Base-by-base conservation (phyloP, 2,329 filamentous ascomycete genomes). In the Fusarium nanum region DNA sequence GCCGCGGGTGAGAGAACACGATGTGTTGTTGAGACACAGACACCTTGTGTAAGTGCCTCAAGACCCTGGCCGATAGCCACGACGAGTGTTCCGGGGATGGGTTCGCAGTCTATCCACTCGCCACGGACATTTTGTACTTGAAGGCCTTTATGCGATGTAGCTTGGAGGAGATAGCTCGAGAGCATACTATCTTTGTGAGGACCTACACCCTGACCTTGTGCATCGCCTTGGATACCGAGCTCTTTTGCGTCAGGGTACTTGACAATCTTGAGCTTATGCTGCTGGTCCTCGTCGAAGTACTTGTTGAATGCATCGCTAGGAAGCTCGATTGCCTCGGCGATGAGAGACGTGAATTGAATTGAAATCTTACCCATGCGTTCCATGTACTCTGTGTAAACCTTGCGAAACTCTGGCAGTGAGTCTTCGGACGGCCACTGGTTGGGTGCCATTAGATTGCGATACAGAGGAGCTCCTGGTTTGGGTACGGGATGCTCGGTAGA, bases 241-340 rank as follows among this genome's bases (percentile, higher is more conserved):
- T 89, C 85, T n/a, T 82, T 80, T 14, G 87, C 79, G 77, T 96
- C 93, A 0, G 93, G 93, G 76, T 96, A 97, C 82, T 92, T 93
- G 64, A 97, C 91, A 64, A 97, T 91, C 83, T 97, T 97, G 75
- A 97, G 86, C 83, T 97, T 97, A 83, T 97, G 93, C 81, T 96
- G 93, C 82, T 88, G 84, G 72, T 86, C 79, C 83, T 85, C 73
- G 77, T 94, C 92, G 80, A 95, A 95, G 83, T 94, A 97, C 74
- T 87, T 89, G 76, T 88, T 83, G 79, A 97, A 97, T 0, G 93
- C 92, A 53, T 86, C 81, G 0, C 84, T 67, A 0, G 91, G 88
- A 8, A 97, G 84, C 12, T 88, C 87, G 67, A 97, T 91, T n/a
- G 92, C 91, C 82, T 97, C 93, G 67, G 93, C 93, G 72, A 97